These are phyloP conservation scores for Sutorius eximius DNA, from an alignment of 1,284 basidiomycete species.

Conservation along the genomic window DNA sequence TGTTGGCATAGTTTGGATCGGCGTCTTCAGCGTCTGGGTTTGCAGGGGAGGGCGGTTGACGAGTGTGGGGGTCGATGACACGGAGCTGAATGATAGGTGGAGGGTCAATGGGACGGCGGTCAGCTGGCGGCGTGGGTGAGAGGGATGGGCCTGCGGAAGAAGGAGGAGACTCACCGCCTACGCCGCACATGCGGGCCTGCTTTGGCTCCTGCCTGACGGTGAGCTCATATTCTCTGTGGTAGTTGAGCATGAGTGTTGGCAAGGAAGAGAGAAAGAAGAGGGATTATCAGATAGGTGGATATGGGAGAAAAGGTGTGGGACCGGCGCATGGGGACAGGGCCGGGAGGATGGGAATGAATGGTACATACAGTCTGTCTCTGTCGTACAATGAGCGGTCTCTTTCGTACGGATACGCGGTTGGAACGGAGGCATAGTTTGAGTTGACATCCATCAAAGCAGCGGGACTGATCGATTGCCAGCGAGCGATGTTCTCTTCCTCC, in stretches of 20 bases:
- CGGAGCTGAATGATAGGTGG: constrained; percentile 95
- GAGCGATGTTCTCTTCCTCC: not conserved
- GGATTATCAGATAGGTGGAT: constrained; percentile 19
- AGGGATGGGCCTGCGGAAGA: constrained; percentile 5
- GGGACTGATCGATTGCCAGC: constrained; percentile 19
- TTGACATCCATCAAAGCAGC: constrained; percentile 24
- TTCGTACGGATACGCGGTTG: constrained; percentile 32
- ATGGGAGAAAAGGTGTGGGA: constrained; percentile 8
- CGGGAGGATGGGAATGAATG: constrained; percentile 1
- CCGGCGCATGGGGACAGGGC: constrained; percentile 4
- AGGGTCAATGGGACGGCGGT: constrained; percentile 93
- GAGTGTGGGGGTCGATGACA: constrained; percentile 72
- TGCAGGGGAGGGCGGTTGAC: constrained; percentile 28
- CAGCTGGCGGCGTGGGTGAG: constrained; percentile 50
- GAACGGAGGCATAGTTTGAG: constrained; percentile 22
- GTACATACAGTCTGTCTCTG: constrained; percentile 34
- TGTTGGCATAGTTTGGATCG: constrained; percentile 38
- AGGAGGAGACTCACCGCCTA: constrained; percentile 72
- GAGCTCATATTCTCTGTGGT: constrained; percentile 75
- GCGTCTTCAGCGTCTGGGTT: constrained; percentile 36
- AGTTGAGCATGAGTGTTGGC: constrained; percentile 5
- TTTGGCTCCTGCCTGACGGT: constrained; percentile 86
- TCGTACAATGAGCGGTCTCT: constrained; percentile 29
- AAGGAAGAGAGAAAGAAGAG: not conserved
- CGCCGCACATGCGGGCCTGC: constrained; percentile 90